A percentile compares a stretch with the other conserved stretches of the same genome.
These are phyloP conservation scores for Aspergillus sp. DNA, from an alignment of 2,329 filamentous ascomycete species.

Conservation along the genomic window DNA sequence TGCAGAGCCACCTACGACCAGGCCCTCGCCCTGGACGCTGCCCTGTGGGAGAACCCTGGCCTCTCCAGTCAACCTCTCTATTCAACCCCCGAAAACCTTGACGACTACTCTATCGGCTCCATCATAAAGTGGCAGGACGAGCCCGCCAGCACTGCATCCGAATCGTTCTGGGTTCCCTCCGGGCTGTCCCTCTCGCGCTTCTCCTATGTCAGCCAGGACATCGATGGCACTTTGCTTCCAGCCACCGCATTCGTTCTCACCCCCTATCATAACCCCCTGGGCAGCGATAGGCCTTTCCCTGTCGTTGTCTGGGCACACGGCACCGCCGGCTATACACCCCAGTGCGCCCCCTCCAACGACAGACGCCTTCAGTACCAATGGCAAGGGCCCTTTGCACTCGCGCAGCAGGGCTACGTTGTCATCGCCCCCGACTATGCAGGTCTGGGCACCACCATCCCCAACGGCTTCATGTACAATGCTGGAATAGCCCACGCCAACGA, in stretches of 20 bases:
- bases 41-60: background rate
- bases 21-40: background rate
- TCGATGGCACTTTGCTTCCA: slow-evolving; percentile 49
- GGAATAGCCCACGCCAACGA: slow-evolving; percentile 44
- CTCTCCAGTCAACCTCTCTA: background rate
- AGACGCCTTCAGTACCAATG: slow-evolving; percentile 45
- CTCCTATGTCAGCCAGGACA: slow-evolving; percentile 48
- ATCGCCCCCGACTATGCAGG: slow-evolving; percentile 7
- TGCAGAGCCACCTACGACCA: background rate
- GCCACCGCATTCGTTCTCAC: slow-evolving; percentile 53
- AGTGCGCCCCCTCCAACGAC: slow-evolving; percentile 43
- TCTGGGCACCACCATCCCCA: slow-evolving; percentile 37
- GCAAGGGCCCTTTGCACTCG: slow-evolving; percentile 41
- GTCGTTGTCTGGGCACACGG: slow-evolving; percentile 49
- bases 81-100: background rate
- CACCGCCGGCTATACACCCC: slow-evolving; percentile 43
- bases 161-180: slow-evolving; percentile 7
- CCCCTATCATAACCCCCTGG: slow-evolving; percentile 38
- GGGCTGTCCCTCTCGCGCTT: slow-evolving; percentile 46
- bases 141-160: background rate
- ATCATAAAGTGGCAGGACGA: background rate
- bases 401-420: slow-evolving; percentile 42
- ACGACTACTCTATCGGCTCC: background rate
- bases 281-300: slow-evolving; percentile 15
- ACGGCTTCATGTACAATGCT: slow-evolving; percentile 40